phyloP scores from a whole-genome alignment of 495 filamentous ascomycete genomes.

The Xylaria grammica region DNA sequence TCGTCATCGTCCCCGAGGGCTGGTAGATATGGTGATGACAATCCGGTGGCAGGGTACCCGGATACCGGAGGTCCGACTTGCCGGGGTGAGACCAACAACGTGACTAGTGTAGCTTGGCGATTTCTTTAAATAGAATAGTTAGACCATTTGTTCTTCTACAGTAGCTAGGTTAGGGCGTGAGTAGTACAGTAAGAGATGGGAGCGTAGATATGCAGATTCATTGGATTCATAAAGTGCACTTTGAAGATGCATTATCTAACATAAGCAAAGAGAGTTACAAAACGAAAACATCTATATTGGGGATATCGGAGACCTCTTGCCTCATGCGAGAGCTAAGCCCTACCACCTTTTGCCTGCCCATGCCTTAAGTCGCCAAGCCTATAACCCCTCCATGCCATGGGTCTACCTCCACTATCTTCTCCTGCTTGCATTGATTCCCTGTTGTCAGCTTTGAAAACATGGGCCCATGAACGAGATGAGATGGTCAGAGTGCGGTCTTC shows the following conservation, averaged over 20 bases:
- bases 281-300: too few relatives aligned
- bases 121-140: neutral
- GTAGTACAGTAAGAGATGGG: too few relatives aligned
- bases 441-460: conserved; percentile 6
- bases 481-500: neutral
- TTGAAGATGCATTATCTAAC: too few relatives aligned
- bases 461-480: neutral
- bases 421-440: neutral
- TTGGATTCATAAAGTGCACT: too few relatives aligned
- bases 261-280: too few relatives aligned
- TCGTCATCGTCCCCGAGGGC: too few relatives aligned
- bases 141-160: neutral
- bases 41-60: neutral
- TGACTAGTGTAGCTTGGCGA: conserved; percentile 13
- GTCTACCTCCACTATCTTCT: neutral
- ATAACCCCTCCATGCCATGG: neutral
- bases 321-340: conserved; percentile 14
- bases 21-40: too few relatives aligned
- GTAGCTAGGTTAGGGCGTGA: too few relatives aligned
- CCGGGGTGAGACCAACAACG: conserved; percentile 1
- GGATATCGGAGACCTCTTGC: neutral
- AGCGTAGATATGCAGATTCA: too few relatives aligned
- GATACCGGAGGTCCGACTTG: conserved; percentile 11
- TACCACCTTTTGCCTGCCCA: neutral
- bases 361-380: neutral